Evolutionary conservation across 768 basidiomycete species (phyloP), one percentile per base, ranked within the genome.

Genomic region (Tephrocybe rancida): DNA sequence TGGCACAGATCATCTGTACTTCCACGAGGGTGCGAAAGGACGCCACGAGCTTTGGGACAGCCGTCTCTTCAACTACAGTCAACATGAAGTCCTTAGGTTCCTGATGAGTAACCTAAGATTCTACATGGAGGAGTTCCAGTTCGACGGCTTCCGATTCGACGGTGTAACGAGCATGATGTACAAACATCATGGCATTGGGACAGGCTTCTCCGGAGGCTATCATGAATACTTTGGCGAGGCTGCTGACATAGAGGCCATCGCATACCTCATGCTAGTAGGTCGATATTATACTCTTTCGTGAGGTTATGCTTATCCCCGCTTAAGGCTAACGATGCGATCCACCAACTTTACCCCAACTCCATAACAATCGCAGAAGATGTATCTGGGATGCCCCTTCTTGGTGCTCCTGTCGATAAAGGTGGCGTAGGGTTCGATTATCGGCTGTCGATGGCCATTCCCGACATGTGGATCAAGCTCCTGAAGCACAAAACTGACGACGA

Each of bases 161-260:
- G 97, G 97, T 24, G 97, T 99, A 44, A 99, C 97, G 3, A 95
- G 93, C 66, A 98, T 98, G 96, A 95, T 99, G 93, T 99, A 98
- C 73, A 74, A 84, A 47, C 97, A 99, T 66, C 97, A 98, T 70
- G 97, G 97, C 9, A 98, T 98, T 61, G 96, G 96, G 14, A 84
- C 95, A 7, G 97, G 96, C 16, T 99, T 99, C 74, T 96, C 94
- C 37, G 95, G 96, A 24, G 95, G 92, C 11, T 99, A 99, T 71
- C 92, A 97, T 65, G 97, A 99, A 70, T 99, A 99, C 73, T 99
- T 98, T 69, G 96, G 95, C 13, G 76, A 83, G 29, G 74, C 72
- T 11, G 89, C 89, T 18, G 97, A 98, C 62, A 74, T 87, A 43
- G 96, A 98, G 63, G 94, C 85, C 6, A 87, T 99, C 55, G 90